Evolutionary conservation across 192 early-diverging fungal species (phyloP), one percentile per base, ranked within the genome.

Genomic region (Coemansia sp.): DNA sequence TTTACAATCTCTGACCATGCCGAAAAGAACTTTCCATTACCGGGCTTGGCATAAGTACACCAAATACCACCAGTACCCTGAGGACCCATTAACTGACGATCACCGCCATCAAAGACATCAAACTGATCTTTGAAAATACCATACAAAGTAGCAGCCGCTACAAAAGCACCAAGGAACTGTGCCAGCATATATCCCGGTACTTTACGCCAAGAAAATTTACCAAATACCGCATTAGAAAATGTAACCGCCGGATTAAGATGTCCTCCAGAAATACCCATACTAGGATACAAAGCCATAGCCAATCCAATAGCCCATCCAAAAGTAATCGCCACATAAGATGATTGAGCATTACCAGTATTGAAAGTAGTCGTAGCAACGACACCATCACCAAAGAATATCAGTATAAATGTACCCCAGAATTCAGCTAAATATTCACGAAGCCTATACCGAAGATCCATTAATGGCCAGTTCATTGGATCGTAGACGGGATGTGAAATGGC

Each of bases 181-280:
- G 86, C 65, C 11, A 81, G 30, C 27, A 81, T 82, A 68, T 82
- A 89, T 24, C 73, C 53, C 2, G 80, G 77, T 9, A 88, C 80
- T 63, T 88, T 86, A 37, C 78, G 60, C 70, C 81, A 84, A 17
- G 85, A 68, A 57, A 91, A 87, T 44, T 81, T 80, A 30, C 83
- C 80, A 64, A 82, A 83, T 8, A 81, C 51, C 10, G 81, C 85
- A 46, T 83, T 73, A 5, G 83, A 72, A 26, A 88, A 64, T 4
- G 87, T 84, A 33, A 90, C 83, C 1, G 87, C 87, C 18, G 88
- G 88, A 70, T 90, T 90, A 45, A 90, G 48, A 58, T 90, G 88
- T 14, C 76, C 88, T 29, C 88, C 87, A 11, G 86, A 87, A 13
- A 87, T 53, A 38, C 80, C 79, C 51, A 83, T 83, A 33, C 72